Conservation (phyloP, 768 basidiomycete species). For the Pholiota conissans region DNA sequence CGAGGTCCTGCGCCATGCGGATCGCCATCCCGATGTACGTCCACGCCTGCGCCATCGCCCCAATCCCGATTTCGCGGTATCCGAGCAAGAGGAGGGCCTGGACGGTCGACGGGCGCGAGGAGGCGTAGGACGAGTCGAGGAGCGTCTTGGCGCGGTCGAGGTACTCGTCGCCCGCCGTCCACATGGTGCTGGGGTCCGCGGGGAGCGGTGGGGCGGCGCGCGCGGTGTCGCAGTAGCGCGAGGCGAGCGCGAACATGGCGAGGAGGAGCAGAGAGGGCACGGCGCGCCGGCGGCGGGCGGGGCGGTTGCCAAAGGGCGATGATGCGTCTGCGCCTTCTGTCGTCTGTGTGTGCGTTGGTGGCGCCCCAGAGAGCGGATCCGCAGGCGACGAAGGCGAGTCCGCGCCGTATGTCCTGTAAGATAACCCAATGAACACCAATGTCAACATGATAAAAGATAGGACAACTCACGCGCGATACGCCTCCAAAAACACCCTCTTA, state of each 20-base stretch:
- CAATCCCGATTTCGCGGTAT: conserved; percentile 85
- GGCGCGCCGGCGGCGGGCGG: background rate
- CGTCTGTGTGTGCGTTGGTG: background rate
- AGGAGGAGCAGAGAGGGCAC: conserved; percentile 59
- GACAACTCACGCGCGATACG: conserved; percentile 33
- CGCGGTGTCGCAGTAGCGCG: conserved; percentile 53
- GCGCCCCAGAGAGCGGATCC: no score
- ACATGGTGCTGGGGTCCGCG: conserved; percentile 60
- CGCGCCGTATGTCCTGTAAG: background rate
- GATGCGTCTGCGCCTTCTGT: background rate
- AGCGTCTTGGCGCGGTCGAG: conserved; percentile 65
- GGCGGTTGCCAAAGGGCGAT: background rate
- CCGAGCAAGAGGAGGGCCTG: conserved; percentile 81
- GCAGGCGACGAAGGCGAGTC: background rate
- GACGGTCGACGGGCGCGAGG: conserved; percentile 71
- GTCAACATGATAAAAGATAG: background rate
- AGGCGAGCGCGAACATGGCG: conserved; percentile 82
- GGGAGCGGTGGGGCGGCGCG: conserved; percentile 31
- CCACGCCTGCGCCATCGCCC: conserved; percentile 89
- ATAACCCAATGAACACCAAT: background rate
- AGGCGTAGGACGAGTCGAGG: conserved; percentile 66
- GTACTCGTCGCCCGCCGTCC: conserved; percentile 77
- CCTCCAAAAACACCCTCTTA: conserved; percentile 66
- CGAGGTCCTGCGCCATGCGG: conserved; percentile 90
- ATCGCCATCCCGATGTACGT: conserved; percentile 85